Evolutionary conservation across 495 filamentous ascomycete species (phyloP), one percentile per base, ranked within the genome.

Genomic region (Durotheca rogersii): DNA sequence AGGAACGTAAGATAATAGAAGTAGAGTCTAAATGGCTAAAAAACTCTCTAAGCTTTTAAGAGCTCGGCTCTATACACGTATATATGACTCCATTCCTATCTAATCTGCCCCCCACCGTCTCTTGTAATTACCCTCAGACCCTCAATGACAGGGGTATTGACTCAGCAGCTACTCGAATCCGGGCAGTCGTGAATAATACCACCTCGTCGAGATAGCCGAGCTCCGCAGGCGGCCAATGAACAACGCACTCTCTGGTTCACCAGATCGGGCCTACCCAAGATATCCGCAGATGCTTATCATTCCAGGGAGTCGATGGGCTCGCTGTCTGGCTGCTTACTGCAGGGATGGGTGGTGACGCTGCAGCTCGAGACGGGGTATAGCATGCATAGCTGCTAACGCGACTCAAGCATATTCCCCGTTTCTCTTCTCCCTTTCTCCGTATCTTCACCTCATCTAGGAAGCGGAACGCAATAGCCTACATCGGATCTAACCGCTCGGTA

Each of bases 271-370:
- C 47, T 42, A 52, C 44, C 47, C 42, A 57, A 27, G 4, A 9
- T 39, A 15, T n/a, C 20, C 35, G 11, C 21, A 35, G 30, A 47
- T 39, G 47, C 54, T 51, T 57, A 52, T 51, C 47, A 27, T n/a
- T n/a, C 31, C 38, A 39, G 41, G 23, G 23, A 9, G 23, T n/a
- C n/a, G 20, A 25, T 38, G 27, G 41, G 21, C 6, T 12, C n/a
- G n/a, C n/a, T n/a, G n/a, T n/a, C n/a, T n/a, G n/a, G n/a, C 30
- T 50, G 35, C 29, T 40, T 10, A 48, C 2, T 15, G 6, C 27
- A 1, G 39, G 19, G 41, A 32, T 11, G 6, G 25, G 25, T 20
- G 17, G 47, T 41, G n/a, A n/a, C n/a, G n/a, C 14, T 42, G 38
- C 43, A 27, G 43, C 7, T 46, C 45, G 21, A 44, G 48, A 39